Evolutionary conservation across 768 basidiomycete species (phyloP).

Genomic region (Lactarius evosmus): DNA sequence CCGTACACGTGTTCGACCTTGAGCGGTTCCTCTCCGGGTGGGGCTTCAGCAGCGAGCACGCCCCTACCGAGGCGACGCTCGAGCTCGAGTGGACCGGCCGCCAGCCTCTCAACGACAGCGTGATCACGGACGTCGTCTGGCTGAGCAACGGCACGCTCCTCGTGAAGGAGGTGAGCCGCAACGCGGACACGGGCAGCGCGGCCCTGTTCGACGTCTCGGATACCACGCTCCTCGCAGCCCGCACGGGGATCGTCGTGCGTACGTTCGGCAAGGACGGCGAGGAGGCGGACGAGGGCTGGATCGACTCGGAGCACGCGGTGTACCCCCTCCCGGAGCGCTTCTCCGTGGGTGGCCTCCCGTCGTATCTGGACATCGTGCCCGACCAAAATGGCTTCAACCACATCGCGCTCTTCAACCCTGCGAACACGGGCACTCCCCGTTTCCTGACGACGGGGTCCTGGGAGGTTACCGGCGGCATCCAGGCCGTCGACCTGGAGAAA

Average conservation of each 20-base stretch:
- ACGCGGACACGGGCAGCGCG: conserved; percentile 76
- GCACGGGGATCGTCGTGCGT: conserved; percentile 58
- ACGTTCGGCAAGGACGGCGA: conserved; percentile 80
- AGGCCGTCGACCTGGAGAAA: conserved; percentile 63
- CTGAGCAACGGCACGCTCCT: conserved; percentile 70
- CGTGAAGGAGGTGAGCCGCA: conserved; percentile 83
- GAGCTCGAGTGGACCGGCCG: conserved; percentile 66
- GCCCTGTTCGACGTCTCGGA: conserved; percentile 63
- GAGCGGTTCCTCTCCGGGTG: conserved; percentile 41
- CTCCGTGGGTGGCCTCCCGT: conserved; percentile 44
- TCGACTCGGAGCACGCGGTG: conserved; percentile 70
- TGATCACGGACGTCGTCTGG: conserved; percentile 87
- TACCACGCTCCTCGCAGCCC: conserved; percentile 29
- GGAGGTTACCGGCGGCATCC: conserved; percentile 81
- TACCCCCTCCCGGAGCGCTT: conserved; percentile 50
- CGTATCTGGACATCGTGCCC: conserved; percentile 91
- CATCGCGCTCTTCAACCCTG: conserved; percentile 86
- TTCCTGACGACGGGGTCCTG: conserved; percentile 87
- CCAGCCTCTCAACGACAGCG: conserved; percentile 55
- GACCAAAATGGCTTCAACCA: conserved; percentile 82
- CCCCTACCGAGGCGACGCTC: conserved; percentile 44
- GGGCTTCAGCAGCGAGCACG: conserved; percentile 22
- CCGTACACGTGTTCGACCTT: conserved; percentile 80
- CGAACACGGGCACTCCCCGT: conserved; percentile 59
- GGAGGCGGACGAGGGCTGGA: conserved; percentile 92